phyloP scores from a whole-genome alignment of 768 basidiomycete genomes.

The Baorangia bicolor region DNA sequence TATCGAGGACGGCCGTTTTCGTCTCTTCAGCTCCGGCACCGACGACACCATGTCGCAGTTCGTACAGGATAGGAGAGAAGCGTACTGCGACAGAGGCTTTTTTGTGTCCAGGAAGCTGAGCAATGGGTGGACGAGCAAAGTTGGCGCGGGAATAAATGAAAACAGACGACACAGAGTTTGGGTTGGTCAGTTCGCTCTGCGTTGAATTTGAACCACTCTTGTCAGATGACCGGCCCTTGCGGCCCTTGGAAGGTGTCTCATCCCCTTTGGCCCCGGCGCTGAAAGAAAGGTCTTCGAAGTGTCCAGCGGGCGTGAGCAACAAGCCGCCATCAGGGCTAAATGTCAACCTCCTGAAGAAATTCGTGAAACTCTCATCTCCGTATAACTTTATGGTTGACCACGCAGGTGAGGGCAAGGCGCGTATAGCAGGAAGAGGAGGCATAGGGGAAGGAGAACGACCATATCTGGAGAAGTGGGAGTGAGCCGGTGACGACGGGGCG shows the following conservation, averaged over 20 bases:
- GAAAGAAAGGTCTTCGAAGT: slow-evolving; percentile 90
- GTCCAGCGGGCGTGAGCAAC: slow-evolving; percentile 92
- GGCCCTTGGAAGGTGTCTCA: slow-evolving; percentile 51
- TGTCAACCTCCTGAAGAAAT: slow-evolving; percentile 91
- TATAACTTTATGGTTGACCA: slow-evolving; percentile 82
- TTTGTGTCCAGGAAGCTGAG: slow-evolving; percentile 94
- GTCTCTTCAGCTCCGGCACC: slow-evolving; percentile 39
- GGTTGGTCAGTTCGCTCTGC: slow-evolving; percentile 31
- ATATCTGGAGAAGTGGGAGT: slow-evolving; percentile 58
- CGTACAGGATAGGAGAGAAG: slow-evolving; percentile 92
- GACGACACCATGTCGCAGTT: slow-evolving; percentile 66
- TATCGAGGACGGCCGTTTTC: slow-evolving; percentile 64
- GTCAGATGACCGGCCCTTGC: slow-evolving; percentile 52
- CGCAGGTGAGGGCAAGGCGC: slow-evolving; percentile 58
- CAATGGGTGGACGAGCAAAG: slow-evolving; percentile 89
- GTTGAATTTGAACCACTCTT: slow-evolving; percentile 28
- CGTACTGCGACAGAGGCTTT: slow-evolving; percentile 92
- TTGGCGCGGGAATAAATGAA: slow-evolving; percentile 97
- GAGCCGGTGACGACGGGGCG: slow-evolving; percentile 68
- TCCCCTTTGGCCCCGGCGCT: slow-evolving; percentile 33
- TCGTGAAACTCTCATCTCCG: slow-evolving; percentile 92
- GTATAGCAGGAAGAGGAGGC: slow-evolving; percentile 92
- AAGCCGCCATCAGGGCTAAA: slow-evolving; percentile 96
- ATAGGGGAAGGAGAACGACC: slow-evolving; percentile 86
- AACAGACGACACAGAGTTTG: slow-evolving; percentile 59